These are phyloP conservation scores for Komagataea norvegica DNA, from an alignment of 1,139 yeast species.

Conservation along the genomic window DNA sequence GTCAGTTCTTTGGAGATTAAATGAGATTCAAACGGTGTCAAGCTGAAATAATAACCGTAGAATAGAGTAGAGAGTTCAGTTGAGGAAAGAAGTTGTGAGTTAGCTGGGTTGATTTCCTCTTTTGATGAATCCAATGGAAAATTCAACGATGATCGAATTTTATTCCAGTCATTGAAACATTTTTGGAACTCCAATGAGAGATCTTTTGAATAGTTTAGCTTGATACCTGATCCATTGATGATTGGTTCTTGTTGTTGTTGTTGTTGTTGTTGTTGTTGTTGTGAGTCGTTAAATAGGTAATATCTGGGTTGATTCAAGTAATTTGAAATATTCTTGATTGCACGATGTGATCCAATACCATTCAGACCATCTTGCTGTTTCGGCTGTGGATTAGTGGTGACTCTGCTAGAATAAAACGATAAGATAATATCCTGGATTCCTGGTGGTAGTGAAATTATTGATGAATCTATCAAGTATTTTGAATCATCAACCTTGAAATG, in stretches of 20 bases:
- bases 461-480: slow-evolving; percentile 26
- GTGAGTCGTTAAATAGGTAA: slow-evolving; percentile 16
- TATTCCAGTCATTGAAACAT: slow-evolving; percentile 13
- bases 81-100: neutral
- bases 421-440: slow-evolving; percentile 65
- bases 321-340: slow-evolving; percentile 27
- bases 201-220: slow-evolving; percentile 8
- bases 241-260: neutral
- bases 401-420: slow-evolving; percentile 37
- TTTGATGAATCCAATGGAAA: slow-evolving; percentile 1
- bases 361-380: neutral
- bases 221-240: neutral
- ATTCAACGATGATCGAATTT: slow-evolving; percentile 3
- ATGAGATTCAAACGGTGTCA: slow-evolving; percentile 45
- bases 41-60: slow-evolving; percentile 56
- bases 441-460: slow-evolving; percentile 55
- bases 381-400: slow-evolving; percentile 19
- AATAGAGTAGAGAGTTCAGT: slow-evolving; percentile 45
- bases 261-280: neutral
- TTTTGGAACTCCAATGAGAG: slow-evolving; percentile 11
- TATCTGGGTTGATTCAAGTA: slow-evolving; percentile 49
- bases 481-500: slow-evolving; percentile 23
- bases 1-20: slow-evolving; percentile 29
- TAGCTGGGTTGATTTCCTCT: neutral
- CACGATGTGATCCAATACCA: slow-evolving; percentile 8